A percentile compares a stretch with the other conserved stretches of the same genome.
phyloP scores from a whole-genome alignment of 805 yeast genomes.

The Metschnikowia gelsemii region DNA sequence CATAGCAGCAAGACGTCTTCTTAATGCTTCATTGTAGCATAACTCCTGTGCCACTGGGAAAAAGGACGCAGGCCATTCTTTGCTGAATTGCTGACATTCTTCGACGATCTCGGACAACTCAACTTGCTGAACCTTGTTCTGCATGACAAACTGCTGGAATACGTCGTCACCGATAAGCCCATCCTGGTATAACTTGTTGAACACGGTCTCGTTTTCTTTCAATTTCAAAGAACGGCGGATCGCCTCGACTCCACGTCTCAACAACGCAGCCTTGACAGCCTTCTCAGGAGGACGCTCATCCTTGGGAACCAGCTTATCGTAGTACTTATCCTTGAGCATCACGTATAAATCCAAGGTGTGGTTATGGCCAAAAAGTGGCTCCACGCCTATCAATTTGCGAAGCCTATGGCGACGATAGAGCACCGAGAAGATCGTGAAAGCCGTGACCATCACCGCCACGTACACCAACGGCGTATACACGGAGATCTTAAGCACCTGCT shows the following conservation, averaged over 20 bases:
- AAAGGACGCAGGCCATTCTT: slow-evolving; percentile 77
- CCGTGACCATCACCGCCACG: slow-evolving; percentile 63
- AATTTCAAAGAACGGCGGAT: slow-evolving; percentile 78
- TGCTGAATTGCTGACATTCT: slow-evolving; percentile 71
- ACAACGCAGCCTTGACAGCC: slow-evolving; percentile 60
- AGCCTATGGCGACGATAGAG: slow-evolving; percentile 60
- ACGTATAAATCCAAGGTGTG: slow-evolving; percentile 62
- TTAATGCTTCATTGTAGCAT: slow-evolving; percentile 86
- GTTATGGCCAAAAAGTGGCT: slow-evolving; percentile 74
- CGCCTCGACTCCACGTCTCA: slow-evolving; percentile 76
- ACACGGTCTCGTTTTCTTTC: slow-evolving; percentile 71
- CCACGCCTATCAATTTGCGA: slow-evolving; percentile 53
- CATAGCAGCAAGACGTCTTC: slow-evolving; percentile 63
- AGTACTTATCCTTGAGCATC: slow-evolving; percentile 50
- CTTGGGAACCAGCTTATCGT: slow-evolving; percentile 38
- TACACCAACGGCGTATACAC: slow-evolving; percentile 70
- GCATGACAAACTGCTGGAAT: slow-evolving; percentile 75
- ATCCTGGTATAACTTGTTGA: slow-evolving; percentile 71
- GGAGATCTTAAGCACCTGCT: slow-evolving; percentile 35
- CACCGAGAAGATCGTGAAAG: slow-evolving; percentile 67
- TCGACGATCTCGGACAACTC: slow-evolving; percentile 74
- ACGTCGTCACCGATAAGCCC: slow-evolving; percentile 92
- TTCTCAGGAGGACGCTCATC: slow-evolving; percentile 68
- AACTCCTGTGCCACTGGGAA: slow-evolving; percentile 84
- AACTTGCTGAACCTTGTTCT: slow-evolving; percentile 72